Conservation (phyloP, 306 rosid genomes). For the Cucurbita maxima region DNA sequence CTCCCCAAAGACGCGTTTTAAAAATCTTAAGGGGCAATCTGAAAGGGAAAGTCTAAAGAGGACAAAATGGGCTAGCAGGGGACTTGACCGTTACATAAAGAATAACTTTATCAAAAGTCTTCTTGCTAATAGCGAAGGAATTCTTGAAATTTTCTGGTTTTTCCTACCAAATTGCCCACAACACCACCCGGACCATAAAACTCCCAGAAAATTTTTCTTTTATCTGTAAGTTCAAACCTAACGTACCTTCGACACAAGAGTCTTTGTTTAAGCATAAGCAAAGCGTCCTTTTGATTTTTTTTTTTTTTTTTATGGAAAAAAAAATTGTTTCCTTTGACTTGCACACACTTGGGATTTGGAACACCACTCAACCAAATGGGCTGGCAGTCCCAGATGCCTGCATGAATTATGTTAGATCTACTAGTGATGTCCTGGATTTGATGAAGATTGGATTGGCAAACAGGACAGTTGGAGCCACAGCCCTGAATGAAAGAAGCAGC, state of each 20-base stretch:
- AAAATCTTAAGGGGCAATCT: too few species aligned
- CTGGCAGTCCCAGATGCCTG: slow-evolving; percentile 96
- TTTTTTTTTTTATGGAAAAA: background rate
- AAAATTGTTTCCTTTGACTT: slow-evolving; percentile 57
- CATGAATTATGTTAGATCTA: slow-evolving; percentile 78
- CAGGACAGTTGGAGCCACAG: slow-evolving; percentile 89
- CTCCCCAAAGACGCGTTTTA: too few species aligned
- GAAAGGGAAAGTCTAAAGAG: too few species aligned
- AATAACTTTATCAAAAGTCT: background rate
- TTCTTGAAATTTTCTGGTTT: background rate
- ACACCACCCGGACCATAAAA: background rate
- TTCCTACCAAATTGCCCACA: background rate
- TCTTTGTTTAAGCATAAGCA: background rate
- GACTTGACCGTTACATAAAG: background rate
- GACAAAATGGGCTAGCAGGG: too few species aligned
- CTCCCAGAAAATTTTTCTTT: background rate
- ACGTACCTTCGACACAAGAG: background rate
- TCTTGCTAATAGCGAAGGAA: background rate
- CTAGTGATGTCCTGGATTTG: slow-evolving; percentile 68
- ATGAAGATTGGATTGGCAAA: slow-evolving; percentile 61
- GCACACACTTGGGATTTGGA: slow-evolving; percentile 99
- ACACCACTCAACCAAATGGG: slow-evolving; percentile 87
- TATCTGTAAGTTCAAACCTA: background rate
- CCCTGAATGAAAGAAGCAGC: slow-evolving; percentile 93
- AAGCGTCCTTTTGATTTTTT: background rate